phyloP scores from a whole-genome alignment of 306 rosid species.

The Corylus heterophylla region DNA sequence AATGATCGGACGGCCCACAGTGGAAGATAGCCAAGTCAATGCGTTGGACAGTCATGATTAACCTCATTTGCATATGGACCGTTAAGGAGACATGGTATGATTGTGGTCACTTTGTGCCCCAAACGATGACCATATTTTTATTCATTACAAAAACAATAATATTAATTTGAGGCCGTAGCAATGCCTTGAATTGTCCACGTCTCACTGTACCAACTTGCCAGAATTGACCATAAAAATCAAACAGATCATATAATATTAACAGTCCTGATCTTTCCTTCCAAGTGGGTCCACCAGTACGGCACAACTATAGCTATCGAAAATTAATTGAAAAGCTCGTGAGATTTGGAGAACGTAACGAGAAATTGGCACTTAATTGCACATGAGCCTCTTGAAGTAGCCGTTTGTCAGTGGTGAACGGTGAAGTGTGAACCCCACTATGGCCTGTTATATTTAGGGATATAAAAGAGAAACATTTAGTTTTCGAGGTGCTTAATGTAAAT shows the following conservation, averaged over 20 bases:
- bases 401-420: slow-evolving; percentile 31
- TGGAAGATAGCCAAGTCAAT: neutral
- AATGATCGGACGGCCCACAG: neutral
- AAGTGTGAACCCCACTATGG: slow-evolving; percentile 22
- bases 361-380: slow-evolving; percentile 22
- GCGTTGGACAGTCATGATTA: slow-evolving; percentile 32
- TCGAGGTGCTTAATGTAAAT: neutral
- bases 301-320: neutral
- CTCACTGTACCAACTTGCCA: neutral
- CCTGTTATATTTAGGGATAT: neutral
- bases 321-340: slow-evolving; percentile 14
- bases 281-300: slow-evolving; percentile 2
- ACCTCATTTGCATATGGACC: slow-evolving; percentile 30
- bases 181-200: neutral
- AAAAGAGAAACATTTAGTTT: neutral
- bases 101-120: slow-evolving; percentile 24
- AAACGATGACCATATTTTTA: neutral
- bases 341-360: neutral
- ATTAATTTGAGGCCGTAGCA: no score
- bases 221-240: neutral
- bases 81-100: slow-evolving; percentile 44
- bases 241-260: neutral
- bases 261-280: slow-evolving; percentile 6
- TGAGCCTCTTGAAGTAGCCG: slow-evolving; percentile 34
- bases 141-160: neutral